Percentiles rank a stretch among this genome's conserved stretches.
Conservation (phyloP, 2,329 filamentous ascomycete genomes). For the Scolecobasidium constrictum region DNA sequence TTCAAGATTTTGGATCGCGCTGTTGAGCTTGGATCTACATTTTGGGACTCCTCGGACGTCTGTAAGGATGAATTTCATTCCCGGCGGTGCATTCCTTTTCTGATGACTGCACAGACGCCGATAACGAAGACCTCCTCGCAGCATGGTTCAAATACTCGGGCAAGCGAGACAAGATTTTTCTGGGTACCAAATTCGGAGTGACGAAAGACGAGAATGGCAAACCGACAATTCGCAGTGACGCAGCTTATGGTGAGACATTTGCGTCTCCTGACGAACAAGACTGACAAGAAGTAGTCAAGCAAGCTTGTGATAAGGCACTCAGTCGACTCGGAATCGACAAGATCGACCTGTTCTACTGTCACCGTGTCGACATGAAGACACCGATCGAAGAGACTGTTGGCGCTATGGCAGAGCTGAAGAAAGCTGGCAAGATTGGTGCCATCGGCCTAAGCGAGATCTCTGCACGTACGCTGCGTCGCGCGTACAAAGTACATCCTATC, state of each 20-base stretch:
- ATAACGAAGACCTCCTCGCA: slow-evolving; percentile 35
- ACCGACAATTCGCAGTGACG: slow-evolving; percentile 22
- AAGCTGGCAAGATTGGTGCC: slow-evolving; percentile 43
- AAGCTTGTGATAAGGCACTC: slow-evolving; percentile 25
- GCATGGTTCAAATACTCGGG: slow-evolving; percentile 38
- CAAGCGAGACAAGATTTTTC: slow-evolving; percentile 38
- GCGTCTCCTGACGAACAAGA: background rate
- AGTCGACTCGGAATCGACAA: slow-evolving; percentile 24
- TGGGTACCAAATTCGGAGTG: slow-evolving; percentile 43
- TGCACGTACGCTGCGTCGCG: slow-evolving; percentile 38
- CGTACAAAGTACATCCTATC: slow-evolving; percentile 38
- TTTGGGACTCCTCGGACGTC: slow-evolving; percentile 37
- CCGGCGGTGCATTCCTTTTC: background rate
- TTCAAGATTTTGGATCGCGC: slow-evolving; percentile 41
- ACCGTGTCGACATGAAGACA: slow-evolving; percentile 31
- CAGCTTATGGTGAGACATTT: slow-evolving; percentile 18
- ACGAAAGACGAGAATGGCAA: background rate
- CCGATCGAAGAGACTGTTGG: slow-evolving; percentile 34
- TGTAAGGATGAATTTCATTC: slow-evolving; percentile 10
- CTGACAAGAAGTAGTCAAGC: slow-evolving; percentile 13
- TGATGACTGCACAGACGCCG: slow-evolving; percentile 16
- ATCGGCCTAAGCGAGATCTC: slow-evolving; percentile 41
- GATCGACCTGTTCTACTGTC: slow-evolving; percentile 35
- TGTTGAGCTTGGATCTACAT: slow-evolving; percentile 38
- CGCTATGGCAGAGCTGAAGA: slow-evolving; percentile 34